These are phyloP conservation scores for Earliella scabrosa DNA, from an alignment of 1,284 basidiomycete genomes.

Conservation along the genomic window DNA sequence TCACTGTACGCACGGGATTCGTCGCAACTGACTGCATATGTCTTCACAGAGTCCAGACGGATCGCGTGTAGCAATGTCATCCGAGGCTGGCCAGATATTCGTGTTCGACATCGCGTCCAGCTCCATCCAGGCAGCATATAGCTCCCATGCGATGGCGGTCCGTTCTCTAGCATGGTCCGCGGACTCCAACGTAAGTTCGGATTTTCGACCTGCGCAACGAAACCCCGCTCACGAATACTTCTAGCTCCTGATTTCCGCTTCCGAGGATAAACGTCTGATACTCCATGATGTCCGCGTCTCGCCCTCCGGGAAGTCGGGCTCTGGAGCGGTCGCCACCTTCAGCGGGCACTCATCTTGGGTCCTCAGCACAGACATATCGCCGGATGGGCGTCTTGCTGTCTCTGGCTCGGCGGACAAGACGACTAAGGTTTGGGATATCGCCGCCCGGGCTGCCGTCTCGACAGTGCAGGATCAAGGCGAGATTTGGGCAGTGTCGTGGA, in stretches of 20 bases:
- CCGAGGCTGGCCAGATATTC: constrained; percentile 82
- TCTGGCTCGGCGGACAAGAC: constrained; percentile 87
- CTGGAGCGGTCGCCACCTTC: constrained; percentile 80
- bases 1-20: not conserved
- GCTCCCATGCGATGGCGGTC: constrained; percentile 86
- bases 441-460: constrained; percentile 75
- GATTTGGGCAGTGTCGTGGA: constrained; percentile 88
- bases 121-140: constrained; percentile 69
- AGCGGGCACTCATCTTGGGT: constrained; percentile 90
- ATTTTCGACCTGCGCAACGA: no score
- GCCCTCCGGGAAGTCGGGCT: constrained; percentile 59
- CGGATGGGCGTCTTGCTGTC: constrained; percentile 75
- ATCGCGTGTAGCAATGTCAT: constrained; percentile 73
- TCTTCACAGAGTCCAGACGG: constrained; percentile 80
- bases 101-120: constrained; percentile 77
- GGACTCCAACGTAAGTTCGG: constrained; percentile 61
- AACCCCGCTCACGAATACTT: not conserved
- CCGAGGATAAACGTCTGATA: constrained; percentile 87
- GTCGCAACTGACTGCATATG: not conserved
- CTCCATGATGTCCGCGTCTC: constrained; percentile 81
- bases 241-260: constrained; percentile 82
- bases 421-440: constrained; percentile 89
- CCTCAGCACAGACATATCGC: constrained; percentile 76
- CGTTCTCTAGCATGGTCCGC: constrained; percentile 84
- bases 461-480: constrained; percentile 80